Percentiles rank a stretch among this genome's conserved stretches.
phyloP scores from a whole-genome alignment of 768 basidiomycete genomes.

The Mycena filopes region DNA sequence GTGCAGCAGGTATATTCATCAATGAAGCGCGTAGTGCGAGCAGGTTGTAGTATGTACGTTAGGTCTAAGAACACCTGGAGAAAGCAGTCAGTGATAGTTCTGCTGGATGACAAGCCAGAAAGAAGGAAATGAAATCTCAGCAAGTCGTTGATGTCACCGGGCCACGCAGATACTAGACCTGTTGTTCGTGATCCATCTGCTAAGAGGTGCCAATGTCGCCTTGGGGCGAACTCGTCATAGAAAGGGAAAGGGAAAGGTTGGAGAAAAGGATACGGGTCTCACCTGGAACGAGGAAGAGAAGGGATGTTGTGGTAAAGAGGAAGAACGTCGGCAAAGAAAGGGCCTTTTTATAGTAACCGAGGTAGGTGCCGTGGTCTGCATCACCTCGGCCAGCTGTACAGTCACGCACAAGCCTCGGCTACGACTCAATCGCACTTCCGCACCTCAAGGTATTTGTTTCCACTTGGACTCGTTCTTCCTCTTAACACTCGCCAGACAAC shows the following conservation, averaged over 20 bases:
- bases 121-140: constrained; percentile 76
- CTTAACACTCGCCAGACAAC: constrained; percentile 26
- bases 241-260: constrained; percentile 31
- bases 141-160: constrained; percentile 88
- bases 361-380: not conserved
- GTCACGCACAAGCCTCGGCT: not conserved
- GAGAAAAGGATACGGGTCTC: constrained; percentile 36
- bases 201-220: constrained; percentile 93
- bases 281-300: constrained; percentile 33
- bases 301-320: not conserved
- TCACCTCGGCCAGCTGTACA: not conserved
- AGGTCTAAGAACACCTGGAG: constrained; percentile 6
- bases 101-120: constrained; percentile 31
- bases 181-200: constrained; percentile 69
- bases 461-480: constrained; percentile 5
- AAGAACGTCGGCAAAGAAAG: not conserved
- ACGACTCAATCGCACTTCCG: constrained; percentile 7
- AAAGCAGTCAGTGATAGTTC: constrained; percentile 20
- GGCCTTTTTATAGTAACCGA: not conserved
- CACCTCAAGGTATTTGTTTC: constrained; percentile 29
- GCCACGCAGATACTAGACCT: constrained; percentile 51
- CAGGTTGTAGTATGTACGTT: constrained; percentile 9
- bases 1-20: constrained; percentile 83
- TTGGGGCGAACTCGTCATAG: constrained; percentile 84
- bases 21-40: constrained; percentile 61